Conservation (phyloP, 768 basidiomycete species). For the Cystobasidium onofrii region DNA sequence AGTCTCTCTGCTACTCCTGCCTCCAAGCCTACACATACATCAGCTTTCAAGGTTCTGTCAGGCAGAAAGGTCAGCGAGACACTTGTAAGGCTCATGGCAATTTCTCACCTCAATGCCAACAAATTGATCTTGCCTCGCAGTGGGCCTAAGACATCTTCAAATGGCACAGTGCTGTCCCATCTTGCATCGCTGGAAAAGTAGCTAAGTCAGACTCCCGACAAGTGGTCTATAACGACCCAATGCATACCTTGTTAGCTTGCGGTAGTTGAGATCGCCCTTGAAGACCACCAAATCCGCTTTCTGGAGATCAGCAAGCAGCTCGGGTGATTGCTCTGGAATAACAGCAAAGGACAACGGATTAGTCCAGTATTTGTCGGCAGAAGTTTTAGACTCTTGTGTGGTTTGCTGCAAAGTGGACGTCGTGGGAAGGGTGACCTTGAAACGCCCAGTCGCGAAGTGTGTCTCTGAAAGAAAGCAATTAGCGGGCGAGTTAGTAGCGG, state of each 20-base stretch:
- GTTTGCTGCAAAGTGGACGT: slow-evolving; percentile 23
- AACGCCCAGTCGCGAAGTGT: slow-evolving; percentile 21
- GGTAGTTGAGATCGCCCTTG: slow-evolving; percentile 86
- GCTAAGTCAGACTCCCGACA: no score
- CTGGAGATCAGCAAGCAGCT: slow-evolving; percentile 53
- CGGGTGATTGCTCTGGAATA: slow-evolving; percentile 34
- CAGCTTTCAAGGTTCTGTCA: slow-evolving; percentile 80
- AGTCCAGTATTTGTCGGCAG: slow-evolving; percentile 35
- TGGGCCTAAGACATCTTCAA: slow-evolving; percentile 63
- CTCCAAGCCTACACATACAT: slow-evolving; percentile 76
- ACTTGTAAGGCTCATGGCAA: slow-evolving; percentile 59
- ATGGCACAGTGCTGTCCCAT: slow-evolving; percentile 76
- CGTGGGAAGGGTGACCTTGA: slow-evolving; percentile 1
- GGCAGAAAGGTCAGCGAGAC: slow-evolving; percentile 61
- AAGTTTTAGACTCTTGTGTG: slow-evolving; percentile 26
- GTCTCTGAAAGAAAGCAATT: neutral
- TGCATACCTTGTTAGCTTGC: slow-evolving; percentile 37
- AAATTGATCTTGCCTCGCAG: slow-evolving; percentile 6
- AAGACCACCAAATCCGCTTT: slow-evolving; percentile 67
- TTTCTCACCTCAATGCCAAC: slow-evolving; percentile 51
- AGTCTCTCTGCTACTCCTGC: slow-evolving; percentile 61
- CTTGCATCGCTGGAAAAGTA: slow-evolving; percentile 70
- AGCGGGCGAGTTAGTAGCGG: neutral
- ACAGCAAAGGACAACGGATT: slow-evolving; percentile 32
- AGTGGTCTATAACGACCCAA: no score